phyloP scores from a whole-genome alignment of 2,329 filamentous ascomycete species.

The Pezicula neosporulosa region DNA sequence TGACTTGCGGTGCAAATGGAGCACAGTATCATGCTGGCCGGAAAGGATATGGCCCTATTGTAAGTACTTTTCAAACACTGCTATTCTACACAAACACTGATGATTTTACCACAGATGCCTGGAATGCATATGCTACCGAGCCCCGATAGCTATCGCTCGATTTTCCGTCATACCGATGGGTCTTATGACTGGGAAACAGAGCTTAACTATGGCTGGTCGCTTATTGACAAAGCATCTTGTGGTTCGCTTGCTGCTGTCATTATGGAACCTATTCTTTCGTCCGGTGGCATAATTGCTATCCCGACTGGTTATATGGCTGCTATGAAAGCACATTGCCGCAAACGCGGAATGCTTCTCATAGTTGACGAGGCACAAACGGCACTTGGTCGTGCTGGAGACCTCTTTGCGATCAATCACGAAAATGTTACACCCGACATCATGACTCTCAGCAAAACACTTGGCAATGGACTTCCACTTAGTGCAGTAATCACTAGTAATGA shows the following conservation, averaged over 20 bases:
- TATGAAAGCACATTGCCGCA: slow-evolving; percentile 49
- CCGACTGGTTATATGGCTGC: slow-evolving; percentile 55
- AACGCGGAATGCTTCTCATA: slow-evolving; percentile 53
- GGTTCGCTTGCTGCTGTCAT: slow-evolving; percentile 63
- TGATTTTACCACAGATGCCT: slow-evolving; percentile 36
- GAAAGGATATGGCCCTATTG: slow-evolving; percentile 37
- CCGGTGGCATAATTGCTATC: slow-evolving; percentile 56
- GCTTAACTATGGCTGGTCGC: slow-evolving; percentile 56
- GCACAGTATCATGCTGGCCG: slow-evolving; percentile 53
- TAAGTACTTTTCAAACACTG: too few relatives aligned
- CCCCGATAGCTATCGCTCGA: slow-evolving; percentile 58
- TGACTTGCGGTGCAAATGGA: slow-evolving; percentile 49
- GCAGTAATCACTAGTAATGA: slow-evolving; percentile 52
- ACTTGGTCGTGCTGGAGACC: slow-evolving; percentile 49
- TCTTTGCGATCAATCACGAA: slow-evolving; percentile 58
- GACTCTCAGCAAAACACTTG: slow-evolving; percentile 57
- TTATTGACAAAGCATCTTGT: slow-evolving; percentile 56
- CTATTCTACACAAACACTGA: too few relatives aligned
- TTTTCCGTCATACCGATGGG: slow-evolving; percentile 55
- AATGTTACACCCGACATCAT: slow-evolving; percentile 55
- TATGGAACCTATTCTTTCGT: slow-evolving; percentile 52
- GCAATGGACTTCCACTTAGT: slow-evolving; percentile 55
- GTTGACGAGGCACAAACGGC: slow-evolving; percentile 59
- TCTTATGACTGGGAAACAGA: slow-evolving; percentile 64
- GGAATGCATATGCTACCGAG: slow-evolving; percentile 56